A percentile compares a stretch with the other conserved stretches of the same genome.
phyloP scores from a whole-genome alignment of 768 basidiomycete genomes.

The Pisolithus orientalis region DNA sequence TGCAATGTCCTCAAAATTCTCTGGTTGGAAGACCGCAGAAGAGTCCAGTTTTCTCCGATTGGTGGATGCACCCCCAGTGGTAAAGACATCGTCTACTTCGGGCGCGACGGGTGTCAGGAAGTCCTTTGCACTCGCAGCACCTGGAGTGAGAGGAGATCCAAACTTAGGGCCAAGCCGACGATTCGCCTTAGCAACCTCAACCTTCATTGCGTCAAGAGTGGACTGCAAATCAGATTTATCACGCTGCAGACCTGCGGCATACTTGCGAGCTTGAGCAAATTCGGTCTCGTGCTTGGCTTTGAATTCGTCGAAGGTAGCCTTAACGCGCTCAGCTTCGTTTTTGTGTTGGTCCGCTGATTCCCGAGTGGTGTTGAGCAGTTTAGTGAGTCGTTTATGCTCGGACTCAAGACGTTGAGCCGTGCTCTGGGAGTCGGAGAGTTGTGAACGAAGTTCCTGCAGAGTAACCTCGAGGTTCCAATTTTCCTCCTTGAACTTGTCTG shows the following conservation, averaged over 20 bases:
- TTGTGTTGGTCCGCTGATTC: conserved; percentile 81
- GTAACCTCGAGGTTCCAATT: conserved; percentile 98
- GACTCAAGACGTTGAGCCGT: conserved; percentile 65
- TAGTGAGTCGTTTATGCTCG: conserved; percentile 78
- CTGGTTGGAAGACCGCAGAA: conserved; percentile 39
- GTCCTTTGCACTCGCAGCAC: conserved; percentile 37
- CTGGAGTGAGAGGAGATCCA: conserved; percentile 71
- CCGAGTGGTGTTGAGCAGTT: conserved; percentile 62
- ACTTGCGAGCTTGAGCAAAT: conserved; percentile 84
- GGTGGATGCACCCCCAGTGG: conserved; percentile 53
- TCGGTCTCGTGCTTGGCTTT: conserved; percentile 93
- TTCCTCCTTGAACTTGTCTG: conserved; percentile 95
- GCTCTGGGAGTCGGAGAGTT: conserved; percentile 60
- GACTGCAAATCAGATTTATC: conserved; percentile 92
- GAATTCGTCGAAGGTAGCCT: conserved; percentile 58
- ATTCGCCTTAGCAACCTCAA: conserved; percentile 61
- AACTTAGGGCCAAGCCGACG: conserved; percentile 53
- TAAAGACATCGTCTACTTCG: conserved; percentile 63
- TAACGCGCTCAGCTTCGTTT: conserved; percentile 74
- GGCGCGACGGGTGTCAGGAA: conserved; percentile 53
- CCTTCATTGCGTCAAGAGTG: conserved; percentile 68
- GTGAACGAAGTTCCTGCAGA: conserved; percentile 76
- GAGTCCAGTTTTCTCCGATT: conserved; percentile 55
- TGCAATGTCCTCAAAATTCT: conserved; percentile 39
- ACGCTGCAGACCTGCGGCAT: conserved; percentile 78